Percentiles rank a stretch among this genome's conserved stretches.
These are phyloP conservation scores for Thalassiosira hispida DNA, from an alignment of 352 stramenopile species.

Conservation along the genomic window DNA sequence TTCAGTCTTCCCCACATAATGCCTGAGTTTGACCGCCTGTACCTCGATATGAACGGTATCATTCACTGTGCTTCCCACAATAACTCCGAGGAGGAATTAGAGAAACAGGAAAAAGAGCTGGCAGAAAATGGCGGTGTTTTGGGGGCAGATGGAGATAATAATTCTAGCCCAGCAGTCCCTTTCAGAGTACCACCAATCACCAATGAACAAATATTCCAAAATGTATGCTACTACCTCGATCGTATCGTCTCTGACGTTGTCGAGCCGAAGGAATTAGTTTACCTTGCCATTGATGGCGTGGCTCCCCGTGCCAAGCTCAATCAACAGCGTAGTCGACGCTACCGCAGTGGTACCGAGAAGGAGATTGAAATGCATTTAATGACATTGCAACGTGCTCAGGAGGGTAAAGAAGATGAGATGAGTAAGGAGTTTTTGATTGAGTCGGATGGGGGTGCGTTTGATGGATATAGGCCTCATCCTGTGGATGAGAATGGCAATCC, in stretches of 20 bases:
- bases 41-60: slow-evolving; percentile 99
- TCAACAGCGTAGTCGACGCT: slow-evolving; percentile 97
- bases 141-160: slow-evolving; percentile 35
- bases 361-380: slow-evolving; percentile 78
- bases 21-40: slow-evolving; percentile 93
- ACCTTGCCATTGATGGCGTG: slow-evolving; percentile 98
- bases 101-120: slow-evolving; percentile 38
- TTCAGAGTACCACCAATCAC: slow-evolving; percentile 67
- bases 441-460: slow-evolving; percentile 49
- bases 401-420: slow-evolving; percentile 22
- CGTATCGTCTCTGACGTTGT: slow-evolving; percentile 95
- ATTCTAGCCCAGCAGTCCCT: slow-evolving; percentile 1
- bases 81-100: slow-evolving; percentile 90
- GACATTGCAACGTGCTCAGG: slow-evolving; percentile 53
- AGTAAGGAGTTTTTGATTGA: slow-evolving; percentile 46
- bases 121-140: slow-evolving; percentile 9
- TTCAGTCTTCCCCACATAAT: slow-evolving; percentile 56
- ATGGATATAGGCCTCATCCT: slow-evolving; percentile 83
- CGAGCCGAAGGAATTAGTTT: slow-evolving; percentile 95
- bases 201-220: slow-evolving; percentile 91
- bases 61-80: slow-evolving; percentile 95
- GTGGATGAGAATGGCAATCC: slow-evolving; percentile 4
- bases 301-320: slow-evolving; percentile 97
- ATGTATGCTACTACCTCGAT: slow-evolving; percentile 91
- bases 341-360: slow-evolving; percentile 85